Evolutionary conservation across 2,329 filamentous ascomycete genomes (phyloP), one percentile per base, ranked within the genome.

Genomic region (Aspergillus proliferans): DNA sequence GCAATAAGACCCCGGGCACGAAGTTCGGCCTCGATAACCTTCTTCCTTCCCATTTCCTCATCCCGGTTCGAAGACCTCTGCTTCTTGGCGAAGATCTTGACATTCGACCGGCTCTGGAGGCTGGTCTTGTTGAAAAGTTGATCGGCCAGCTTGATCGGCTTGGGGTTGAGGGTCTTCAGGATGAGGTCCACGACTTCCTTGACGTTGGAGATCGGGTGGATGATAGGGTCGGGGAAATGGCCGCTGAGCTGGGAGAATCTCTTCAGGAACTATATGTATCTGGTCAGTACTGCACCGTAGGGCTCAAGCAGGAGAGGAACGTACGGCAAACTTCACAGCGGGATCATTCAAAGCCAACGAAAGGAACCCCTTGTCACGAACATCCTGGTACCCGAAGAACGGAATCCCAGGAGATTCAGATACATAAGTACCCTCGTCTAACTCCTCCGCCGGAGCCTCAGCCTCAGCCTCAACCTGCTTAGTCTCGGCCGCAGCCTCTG

Each of bases 201-300:
- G 34, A 82, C 74, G 7, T 77, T 83, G 46, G 68, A 69, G 52
- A 82, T 74, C 41, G 75, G 72, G 45, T 74, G 71, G 52, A 94
- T 78, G 57, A 80, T 78, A 43, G 81, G 75, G 69, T 96, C 92
- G 14, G 86, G 76, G 56, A 95, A 76, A 52, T 84, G 81, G 52
- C 88, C 88, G n/a, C 86, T 91, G 52, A 95, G 76, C 66, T 93
- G 87, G 66, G 86, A 82, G 52, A 90, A 74, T 51, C 88, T 85
- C 72, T 95, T 95, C 61, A 84, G 74, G 56, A 93, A 78, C 91
- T 96, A 57, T 22, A 40, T 21, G 57, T 22, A 40, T 21, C 46
- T 26, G 36, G 24, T 47, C 21, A 47, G 18, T 14, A 38, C 42
- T 42, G 26, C 34, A 36, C 38, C 14, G 14, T 19, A 24, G 26